A percentile compares a stretch with the other conserved stretches of the same genome.
Evolutionary conservation across 2,329 filamentous ascomycete species (phyloP).

Genomic region (Colletotrichum sojae): DNA sequence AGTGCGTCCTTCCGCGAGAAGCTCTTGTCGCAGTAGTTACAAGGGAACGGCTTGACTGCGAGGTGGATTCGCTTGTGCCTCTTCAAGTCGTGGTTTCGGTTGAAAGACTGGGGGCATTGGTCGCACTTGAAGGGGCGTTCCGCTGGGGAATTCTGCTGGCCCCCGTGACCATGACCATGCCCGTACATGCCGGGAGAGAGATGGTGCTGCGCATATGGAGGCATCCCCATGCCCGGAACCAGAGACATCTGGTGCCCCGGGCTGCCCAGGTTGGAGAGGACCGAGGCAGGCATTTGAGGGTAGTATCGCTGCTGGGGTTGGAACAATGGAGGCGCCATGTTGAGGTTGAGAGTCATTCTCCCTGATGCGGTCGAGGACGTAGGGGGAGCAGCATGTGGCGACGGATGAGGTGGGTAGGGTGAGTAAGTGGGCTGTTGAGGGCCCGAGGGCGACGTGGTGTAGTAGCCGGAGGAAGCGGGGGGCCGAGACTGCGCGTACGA

Average conservation of each 20-base stretch:
- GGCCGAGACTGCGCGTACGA: constrained; percentile 64
- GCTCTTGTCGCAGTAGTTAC: constrained; percentile 91
- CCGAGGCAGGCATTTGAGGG: constrained; percentile 67
- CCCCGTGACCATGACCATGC: constrained; percentile 61
- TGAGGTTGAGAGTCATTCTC: constrained; percentile 52
- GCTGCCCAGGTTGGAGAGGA: constrained; percentile 84
- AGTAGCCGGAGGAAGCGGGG: constrained; percentile 73
- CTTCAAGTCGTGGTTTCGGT: constrained; percentile 96
- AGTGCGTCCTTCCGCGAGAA: constrained; percentile 97
- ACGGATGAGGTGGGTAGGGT: constrained; percentile 57
- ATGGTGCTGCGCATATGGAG: constrained; percentile 66
- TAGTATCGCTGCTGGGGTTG: constrained; percentile 52
- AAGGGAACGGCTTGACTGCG: constrained; percentile 95
- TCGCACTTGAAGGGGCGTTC: constrained; percentile 97
- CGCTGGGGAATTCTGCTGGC: constrained; percentile 66
- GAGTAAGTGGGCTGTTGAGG: constrained; percentile 62
- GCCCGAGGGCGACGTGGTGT: constrained; percentile 65
- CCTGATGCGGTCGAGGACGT: constrained; percentile 54
- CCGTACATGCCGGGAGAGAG: constrained; percentile 71
- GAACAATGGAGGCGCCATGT: constrained; percentile 64
- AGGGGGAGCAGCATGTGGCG: constrained; percentile 62
- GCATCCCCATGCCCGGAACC: constrained; percentile 71
- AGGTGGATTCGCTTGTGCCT: constrained; percentile 96
- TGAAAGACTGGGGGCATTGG: constrained; percentile 92
- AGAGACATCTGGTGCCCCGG: constrained; percentile 81